A percentile compares a stretch with the other conserved stretches of the same genome.
These are phyloP conservation scores for Magnaporthiopsis rhizophila DNA, from an alignment of 2,329 filamentous ascomycete species.

Conservation along the genomic window DNA sequence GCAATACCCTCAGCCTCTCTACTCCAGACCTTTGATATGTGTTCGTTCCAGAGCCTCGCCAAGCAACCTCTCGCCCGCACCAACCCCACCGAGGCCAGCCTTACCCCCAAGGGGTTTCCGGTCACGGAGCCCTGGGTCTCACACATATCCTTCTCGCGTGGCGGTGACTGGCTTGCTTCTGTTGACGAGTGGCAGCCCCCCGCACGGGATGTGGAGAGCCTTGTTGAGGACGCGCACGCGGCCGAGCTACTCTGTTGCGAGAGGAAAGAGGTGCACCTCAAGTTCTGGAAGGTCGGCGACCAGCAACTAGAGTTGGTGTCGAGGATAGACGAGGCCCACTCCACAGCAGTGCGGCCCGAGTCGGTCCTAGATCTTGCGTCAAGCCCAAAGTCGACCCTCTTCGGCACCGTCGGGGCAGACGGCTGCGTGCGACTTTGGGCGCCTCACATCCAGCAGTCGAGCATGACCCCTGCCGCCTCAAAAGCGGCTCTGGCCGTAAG, in stretches of 20 bases:
- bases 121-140: constrained; percentile 73
- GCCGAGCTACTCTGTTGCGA: constrained; percentile 3
- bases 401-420: constrained; percentile 81
- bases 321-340: constrained; percentile 77
- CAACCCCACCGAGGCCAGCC: constrained; percentile 73
- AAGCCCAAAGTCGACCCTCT: constrained; percentile 60
- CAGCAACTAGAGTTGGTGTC: constrained; percentile 64
- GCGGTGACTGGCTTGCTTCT: constrained; percentile 86
- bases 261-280: constrained; percentile 64
- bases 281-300: constrained; percentile 72
- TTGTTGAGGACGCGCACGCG: constrained; percentile 28
- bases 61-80: constrained; percentile 85
- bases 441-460: constrained; percentile 53
- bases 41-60: constrained; percentile 66
- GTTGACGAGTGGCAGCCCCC: constrained; percentile 86
- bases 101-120: constrained; percentile 60
- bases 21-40: constrained; percentile 83
- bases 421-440: constrained; percentile 72
- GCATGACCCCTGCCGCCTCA: constrained; percentile 37
- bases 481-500: background rate
- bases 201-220: constrained; percentile 54
- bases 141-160: constrained; percentile 64
- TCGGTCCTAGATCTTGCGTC: constrained; percentile 65
- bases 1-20: constrained; percentile 43
- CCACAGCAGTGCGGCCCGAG: constrained; percentile 40